Conservation (phyloP, 2,329 filamentous ascomycete genomes). For the Chaetomium strumarium region DNA sequence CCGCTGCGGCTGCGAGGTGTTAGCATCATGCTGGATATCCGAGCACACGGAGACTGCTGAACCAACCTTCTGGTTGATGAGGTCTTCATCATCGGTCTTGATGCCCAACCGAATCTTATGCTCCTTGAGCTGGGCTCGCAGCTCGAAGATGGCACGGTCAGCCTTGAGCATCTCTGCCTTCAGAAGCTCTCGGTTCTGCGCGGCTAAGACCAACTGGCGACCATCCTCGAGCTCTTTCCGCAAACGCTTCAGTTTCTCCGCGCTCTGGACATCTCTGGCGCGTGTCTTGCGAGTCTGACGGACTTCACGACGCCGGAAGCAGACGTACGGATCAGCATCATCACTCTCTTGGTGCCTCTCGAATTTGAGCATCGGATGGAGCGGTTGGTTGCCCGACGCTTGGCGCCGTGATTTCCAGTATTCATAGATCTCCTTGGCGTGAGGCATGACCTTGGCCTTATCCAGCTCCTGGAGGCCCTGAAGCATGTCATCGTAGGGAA, state of each 20-base stretch:
- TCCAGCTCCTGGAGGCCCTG: constrained; percentile 53
- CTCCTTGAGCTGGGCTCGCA: constrained; percentile 75
- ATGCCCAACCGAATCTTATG: constrained; percentile 84
- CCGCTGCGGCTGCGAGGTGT: constrained; percentile 58
- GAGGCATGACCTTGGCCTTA: constrained; percentile 43
- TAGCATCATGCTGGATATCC: constrained; percentile 25
- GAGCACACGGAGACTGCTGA: constrained; percentile 2
- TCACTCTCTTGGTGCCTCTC: constrained; percentile 92
- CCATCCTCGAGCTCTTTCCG: constrained; percentile 87
- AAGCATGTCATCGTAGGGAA: constrained; percentile 71
- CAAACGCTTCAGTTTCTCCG: constrained; percentile 88
- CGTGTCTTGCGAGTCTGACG: constrained; percentile 92
- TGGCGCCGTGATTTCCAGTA: constrained; percentile 76
- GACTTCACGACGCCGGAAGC: constrained; percentile 91
- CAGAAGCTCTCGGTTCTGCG: constrained; percentile 72
- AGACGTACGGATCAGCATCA: constrained; percentile 95
- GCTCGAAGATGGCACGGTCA: constrained; percentile 75
- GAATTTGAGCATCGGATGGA: constrained; percentile 81
- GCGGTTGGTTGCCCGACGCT: constrained; percentile 59
- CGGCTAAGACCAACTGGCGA: constrained; percentile 69
- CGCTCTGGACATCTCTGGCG: constrained; percentile 86
- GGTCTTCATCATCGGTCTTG: constrained; percentile 87
- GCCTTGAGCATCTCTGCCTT: constrained; percentile 71
- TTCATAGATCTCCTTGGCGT: constrained; percentile 76
- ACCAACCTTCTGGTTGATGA: constrained; percentile 86